These are phyloP conservation scores for Oemleria cerasiformis DNA, from an alignment of 306 rosid genomes.

Conservation along the genomic window DNA sequence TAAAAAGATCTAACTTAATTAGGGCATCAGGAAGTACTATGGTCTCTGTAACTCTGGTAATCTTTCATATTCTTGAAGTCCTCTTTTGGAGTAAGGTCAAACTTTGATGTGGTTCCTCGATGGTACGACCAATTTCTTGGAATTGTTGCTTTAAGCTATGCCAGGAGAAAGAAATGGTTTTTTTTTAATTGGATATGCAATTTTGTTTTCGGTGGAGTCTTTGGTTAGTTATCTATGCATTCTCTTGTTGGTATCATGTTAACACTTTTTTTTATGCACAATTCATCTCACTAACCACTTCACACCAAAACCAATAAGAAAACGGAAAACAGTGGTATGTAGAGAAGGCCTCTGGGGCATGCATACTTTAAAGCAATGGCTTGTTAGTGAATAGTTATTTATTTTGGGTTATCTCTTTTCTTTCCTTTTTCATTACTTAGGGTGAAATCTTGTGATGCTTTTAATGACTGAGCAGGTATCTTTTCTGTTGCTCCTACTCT, in stretches of 20 bases:
- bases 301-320: not conserved
- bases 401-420: not conserved
- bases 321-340: not conserved
- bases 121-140: not conserved
- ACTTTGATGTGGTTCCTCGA: not conserved
- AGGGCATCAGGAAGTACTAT: not conserved
- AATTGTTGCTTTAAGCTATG: not conserved
- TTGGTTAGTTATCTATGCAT: not conserved
- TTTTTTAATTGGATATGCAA: not conserved
- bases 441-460: constrained; percentile 9
- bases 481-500: constrained; percentile 91
- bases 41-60: not conserved
- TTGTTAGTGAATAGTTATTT: not conserved
- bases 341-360: not conserved
- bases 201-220: not conserved
- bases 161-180: not conserved
- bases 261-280: not conserved
- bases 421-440: not conserved
- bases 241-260: not conserved
- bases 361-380: not conserved
- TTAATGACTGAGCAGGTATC: constrained; percentile 59
- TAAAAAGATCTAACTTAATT: not conserved
- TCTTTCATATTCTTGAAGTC: not conserved
- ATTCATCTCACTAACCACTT: not conserved
- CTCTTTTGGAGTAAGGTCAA: not conserved